phyloP scores from a whole-genome alignment of 2,329 filamentous ascomycete species.

The Colletotrichum karsti region DNA sequence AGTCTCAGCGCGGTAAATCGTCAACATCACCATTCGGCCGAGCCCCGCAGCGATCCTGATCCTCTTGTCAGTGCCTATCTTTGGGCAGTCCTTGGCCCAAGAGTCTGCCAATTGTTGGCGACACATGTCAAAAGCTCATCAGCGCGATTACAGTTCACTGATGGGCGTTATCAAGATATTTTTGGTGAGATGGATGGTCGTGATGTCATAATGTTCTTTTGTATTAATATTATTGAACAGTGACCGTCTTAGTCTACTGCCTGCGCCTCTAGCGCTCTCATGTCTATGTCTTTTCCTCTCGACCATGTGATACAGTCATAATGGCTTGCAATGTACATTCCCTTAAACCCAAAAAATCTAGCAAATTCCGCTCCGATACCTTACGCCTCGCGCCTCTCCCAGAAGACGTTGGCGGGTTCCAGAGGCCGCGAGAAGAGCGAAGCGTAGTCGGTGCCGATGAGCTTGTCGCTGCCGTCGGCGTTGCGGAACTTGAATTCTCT shows the following conservation, averaged over 20 bases:
- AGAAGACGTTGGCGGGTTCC: conserved; percentile 76
- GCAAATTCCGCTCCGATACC: neutral
- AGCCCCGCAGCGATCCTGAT: neutral
- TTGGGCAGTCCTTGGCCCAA: neutral
- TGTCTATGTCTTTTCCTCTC: conserved; percentile 20
- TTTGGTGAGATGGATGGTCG: neutral
- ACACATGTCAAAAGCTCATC: neutral
- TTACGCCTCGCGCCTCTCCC: conserved; percentile 70
- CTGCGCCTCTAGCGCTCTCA: conserved; percentile 16
- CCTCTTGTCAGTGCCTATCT: neutral
- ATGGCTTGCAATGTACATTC: conserved; percentile 20
- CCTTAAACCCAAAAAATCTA: neutral
- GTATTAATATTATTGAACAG: conserved; percentile 26
- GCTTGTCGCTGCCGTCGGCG: conserved; percentile 71
- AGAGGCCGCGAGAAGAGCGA: conserved; percentile 79
- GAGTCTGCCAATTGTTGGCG: neutral
- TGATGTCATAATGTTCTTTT: conserved; percentile 25
- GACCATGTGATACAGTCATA: conserved; percentile 15
- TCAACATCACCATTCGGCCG: neutral
- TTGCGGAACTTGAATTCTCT: conserved; percentile 84
- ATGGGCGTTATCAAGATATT: neutral
- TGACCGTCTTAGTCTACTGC: neutral
- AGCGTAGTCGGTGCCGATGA: conserved; percentile 74
- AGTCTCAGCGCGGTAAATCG: neutral
- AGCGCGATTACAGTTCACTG: neutral